Base-by-base conservation (phyloP, 805 yeast species). In the Huiozyma naganishii region DNA sequence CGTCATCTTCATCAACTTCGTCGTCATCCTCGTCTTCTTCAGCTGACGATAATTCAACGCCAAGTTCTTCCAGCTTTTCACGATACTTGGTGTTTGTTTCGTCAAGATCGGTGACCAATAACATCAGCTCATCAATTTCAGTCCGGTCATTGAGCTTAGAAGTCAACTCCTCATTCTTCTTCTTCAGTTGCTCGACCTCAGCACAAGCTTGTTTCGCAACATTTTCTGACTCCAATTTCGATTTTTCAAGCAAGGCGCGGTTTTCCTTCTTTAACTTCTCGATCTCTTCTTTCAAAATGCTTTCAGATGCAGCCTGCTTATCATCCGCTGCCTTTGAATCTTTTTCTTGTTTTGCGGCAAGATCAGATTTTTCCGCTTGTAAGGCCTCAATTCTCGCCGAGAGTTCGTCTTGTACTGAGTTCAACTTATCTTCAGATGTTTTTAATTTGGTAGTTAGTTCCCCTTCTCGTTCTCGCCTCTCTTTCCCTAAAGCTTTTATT, bases 31-130 rank as follows among this genome's bases (percentile, higher is more conserved):
- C 83, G 0, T 71, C 79, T 0, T 78, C 87, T 27, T 80, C 88
- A 43, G 81, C 90, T 40, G 85, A 77, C 5, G 87, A 79, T 1
- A 79, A 70, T 1, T 73, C 80, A 42, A 72, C 77, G 0, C 85
- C 86, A 5, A 78, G 54, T 0, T 58, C 65, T 45, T 67, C 68
- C 34, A 82, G 68, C 45, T 66, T 70, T 6, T 61, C 53, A 54
- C 80, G 80, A 58, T 84, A 80, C 48, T 69, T 69, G 29, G 70
- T 66, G 45, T 77, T 77, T 49, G 73, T 76, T 41, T 81, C 87
- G 46, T 87, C 95, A 52, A 86, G 65, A 39, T 85, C 95, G 13
- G 83, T 75, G 59, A 88, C 77, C 13, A 88, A 65, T 27, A 86
- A 62, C 78, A 87, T 73, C 53, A 87, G 61, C 48, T 85, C 95